Conservation (phyloP, 306 rosid species). For the Morella rubra region DNA sequence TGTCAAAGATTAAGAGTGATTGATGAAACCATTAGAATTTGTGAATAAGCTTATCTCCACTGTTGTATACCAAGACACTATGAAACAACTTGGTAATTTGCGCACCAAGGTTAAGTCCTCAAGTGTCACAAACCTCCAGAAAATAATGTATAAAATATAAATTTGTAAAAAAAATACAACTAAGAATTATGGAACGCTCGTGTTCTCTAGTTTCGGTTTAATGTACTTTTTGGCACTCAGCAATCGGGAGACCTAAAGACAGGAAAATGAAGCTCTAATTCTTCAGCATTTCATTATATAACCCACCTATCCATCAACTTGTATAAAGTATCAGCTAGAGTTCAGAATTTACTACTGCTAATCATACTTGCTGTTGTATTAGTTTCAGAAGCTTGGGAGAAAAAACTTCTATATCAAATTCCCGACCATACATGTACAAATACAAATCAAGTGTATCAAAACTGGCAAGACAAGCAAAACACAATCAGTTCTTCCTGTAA, state of each 20-base stretch:
- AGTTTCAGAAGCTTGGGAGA: neutral
- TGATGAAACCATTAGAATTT: neutral
- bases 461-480: neutral
- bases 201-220: neutral
- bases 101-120: constrained; percentile 4
- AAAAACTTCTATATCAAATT: neutral
- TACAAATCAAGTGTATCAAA: constrained; percentile 3
- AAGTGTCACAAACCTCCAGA: neutral
- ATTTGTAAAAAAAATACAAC: neutral
- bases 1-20: neutral
- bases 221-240: neutral
- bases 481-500: constrained; percentile 18
- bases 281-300: constrained; percentile 9
- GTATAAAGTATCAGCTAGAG: neutral
- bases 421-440: constrained; percentile 9
- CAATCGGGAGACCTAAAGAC: neutral
- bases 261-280: neutral
- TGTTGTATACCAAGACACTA: constrained; percentile 12
- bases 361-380: neutral
- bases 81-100: constrained; percentile 13
- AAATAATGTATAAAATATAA: neutral
- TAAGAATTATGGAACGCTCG: neutral
- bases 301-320: constrained; percentile 4
- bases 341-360: neutral
- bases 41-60: neutral